phyloP scores from a whole-genome alignment of 345 rosid genomes.

The Syzygium jambos region DNA sequence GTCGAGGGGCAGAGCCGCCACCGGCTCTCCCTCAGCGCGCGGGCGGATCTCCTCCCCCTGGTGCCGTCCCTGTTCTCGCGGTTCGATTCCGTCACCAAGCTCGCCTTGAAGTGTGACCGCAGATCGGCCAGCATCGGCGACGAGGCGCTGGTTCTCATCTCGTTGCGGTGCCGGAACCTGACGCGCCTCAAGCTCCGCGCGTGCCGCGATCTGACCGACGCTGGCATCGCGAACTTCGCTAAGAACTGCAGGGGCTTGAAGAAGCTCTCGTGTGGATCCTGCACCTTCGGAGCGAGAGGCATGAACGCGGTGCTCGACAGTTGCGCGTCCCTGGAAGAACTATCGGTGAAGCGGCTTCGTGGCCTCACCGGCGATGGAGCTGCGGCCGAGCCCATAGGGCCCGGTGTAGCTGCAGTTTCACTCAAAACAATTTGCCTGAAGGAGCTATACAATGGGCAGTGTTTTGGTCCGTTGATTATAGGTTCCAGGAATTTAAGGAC shows the following conservation, averaged over 20 bases:
- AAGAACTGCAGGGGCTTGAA: constrained; percentile 63
- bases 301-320: constrained; percentile 76
- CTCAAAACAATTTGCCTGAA: constrained; percentile 61
- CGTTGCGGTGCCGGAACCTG: constrained; percentile 55
- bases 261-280: constrained; percentile 82
- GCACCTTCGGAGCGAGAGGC: constrained; percentile 73
- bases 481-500: constrained; percentile 58
- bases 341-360: constrained; percentile 76
- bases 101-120: constrained; percentile 78
- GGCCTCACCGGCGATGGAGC: constrained; percentile 42
- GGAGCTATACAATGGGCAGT: constrained; percentile 70
- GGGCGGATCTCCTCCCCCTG: constrained; percentile 41
- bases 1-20: constrained; percentile 84
- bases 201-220: constrained; percentile 70
- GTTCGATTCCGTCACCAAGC: constrained; percentile 81
- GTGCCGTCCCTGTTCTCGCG: constrained; percentile 57
- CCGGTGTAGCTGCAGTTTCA: constrained; percentile 48
- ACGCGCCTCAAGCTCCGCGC: constrained; percentile 76
- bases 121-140: constrained; percentile 66
- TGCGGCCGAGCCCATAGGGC: constrained; percentile 53
- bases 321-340: constrained; percentile 59
- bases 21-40: constrained; percentile 71
- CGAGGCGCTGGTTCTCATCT: constrained; percentile 54
- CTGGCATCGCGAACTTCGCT: constrained; percentile 59
- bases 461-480: constrained; percentile 55